phyloP scores from a whole-genome alignment of 345 rosid species.

The Aethionema arabicum region DNA sequence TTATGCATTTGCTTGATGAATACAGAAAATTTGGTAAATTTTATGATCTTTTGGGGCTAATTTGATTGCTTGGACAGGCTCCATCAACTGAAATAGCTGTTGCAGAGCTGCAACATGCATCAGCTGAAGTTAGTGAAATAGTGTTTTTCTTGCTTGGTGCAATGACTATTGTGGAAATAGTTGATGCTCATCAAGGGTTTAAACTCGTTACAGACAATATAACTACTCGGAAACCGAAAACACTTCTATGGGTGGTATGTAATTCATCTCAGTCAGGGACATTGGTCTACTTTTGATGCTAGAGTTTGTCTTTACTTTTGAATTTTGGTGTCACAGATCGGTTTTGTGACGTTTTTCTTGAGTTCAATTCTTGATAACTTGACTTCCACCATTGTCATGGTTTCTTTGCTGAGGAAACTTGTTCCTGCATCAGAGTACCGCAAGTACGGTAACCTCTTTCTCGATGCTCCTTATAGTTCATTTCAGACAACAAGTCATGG shows the following conservation, averaged over 20 bases:
- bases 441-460: conserved; percentile 57
- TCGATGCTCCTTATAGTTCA: conserved; percentile 8
- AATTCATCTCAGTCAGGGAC: conserved; percentile 7
- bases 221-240: conserved; percentile 80
- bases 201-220: conserved; percentile 95
- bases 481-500: neutral
- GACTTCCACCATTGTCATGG: conserved; percentile 96
- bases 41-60: conserved; percentile 18
- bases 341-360: conserved; percentile 88
- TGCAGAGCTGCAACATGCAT: conserved; percentile 80
- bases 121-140: conserved; percentile 93
- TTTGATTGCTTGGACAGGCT: conserved; percentile 57
- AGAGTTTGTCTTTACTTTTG: conserved; percentile 1
- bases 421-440: conserved; percentile 91
- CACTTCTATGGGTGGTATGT: conserved; percentile 95
- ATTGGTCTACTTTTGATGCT: neutral
- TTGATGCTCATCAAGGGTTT: conserved; percentile 99
- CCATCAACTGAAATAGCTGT: conserved; percentile 95
- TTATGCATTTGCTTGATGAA: neutral
- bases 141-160: conserved; percentile 98
- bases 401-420: conserved; percentile 82
- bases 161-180: conserved; percentile 97
- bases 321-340: conserved; percentile 57
- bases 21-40: neutral
- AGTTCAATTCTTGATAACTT: conserved; percentile 90